These are phyloP conservation scores for Nakaseomyces kungkrabaensis DNA, from an alignment of 1,139 yeast species.

Conservation along the genomic window DNA sequence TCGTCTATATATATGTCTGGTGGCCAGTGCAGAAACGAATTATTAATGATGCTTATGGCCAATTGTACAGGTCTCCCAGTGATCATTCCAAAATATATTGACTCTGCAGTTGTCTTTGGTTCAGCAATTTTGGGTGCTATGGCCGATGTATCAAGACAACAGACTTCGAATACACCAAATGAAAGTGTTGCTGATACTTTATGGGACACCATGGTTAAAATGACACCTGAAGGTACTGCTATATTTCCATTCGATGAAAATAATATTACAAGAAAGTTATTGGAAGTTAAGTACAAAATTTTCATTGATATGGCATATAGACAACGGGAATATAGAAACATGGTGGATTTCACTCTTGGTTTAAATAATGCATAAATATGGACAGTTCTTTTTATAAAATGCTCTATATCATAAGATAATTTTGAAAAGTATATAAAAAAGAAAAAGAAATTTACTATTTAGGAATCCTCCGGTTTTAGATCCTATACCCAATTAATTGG, in stretches of 20 bases:
- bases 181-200: constrained; percentile 40
- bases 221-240: constrained; percentile 77
- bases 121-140: constrained; percentile 91
- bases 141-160: constrained; percentile 36
- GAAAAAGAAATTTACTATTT: background rate
- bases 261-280: constrained; percentile 58
- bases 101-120: constrained; percentile 94
- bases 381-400: background rate
- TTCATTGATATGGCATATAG: constrained; percentile 79
- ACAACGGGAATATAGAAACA: constrained; percentile 64
- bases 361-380: background rate
- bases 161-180: constrained; percentile 9
- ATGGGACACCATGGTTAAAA: constrained; percentile 78
- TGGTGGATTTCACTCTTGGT: constrained; percentile 39
- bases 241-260: constrained; percentile 52
- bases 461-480: constrained; percentile 5
- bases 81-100: constrained; percentile 86
- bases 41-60: constrained; percentile 80
- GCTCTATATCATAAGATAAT: background rate
- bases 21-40: constrained; percentile 89
- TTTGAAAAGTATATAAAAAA: background rate
- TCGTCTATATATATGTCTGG: constrained; percentile 82
- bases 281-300: constrained; percentile 69
- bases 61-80: constrained; percentile 92
- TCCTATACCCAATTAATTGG: too few relatives aligned